Evolutionary conservation across 1,284 basidiomycete species (phyloP), one percentile per base, ranked within the genome.

Genomic region (Rhodofomes roseus): DNA sequence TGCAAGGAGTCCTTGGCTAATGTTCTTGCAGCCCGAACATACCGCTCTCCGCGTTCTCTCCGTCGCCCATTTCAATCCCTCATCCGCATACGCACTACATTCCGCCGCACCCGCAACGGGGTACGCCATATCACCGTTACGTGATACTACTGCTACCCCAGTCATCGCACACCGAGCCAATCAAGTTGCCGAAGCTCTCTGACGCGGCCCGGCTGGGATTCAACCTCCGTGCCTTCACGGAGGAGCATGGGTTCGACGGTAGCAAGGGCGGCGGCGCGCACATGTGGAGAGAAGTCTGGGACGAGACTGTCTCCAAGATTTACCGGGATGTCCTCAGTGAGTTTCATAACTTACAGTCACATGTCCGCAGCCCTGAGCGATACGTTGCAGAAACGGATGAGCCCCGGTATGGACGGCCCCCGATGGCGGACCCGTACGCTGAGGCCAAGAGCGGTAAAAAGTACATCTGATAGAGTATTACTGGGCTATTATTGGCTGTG

Each of bases 81-180:
- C 79, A 75, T 57, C 72, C 78, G 0, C 86, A 89, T 64, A 86
- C 90, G 1, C 73, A 78, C 12, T 96, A 95, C 68, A 76, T 95
- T 59, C 91, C 94, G 2, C 95, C 95, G 4, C 93, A 96, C 68
- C 95, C 95, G 4, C 89, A 93, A 69, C 81, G 81, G 36, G 93
- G 93, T 50, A 89, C 92, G 5, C 85, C 85, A 0, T 94, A 93
- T 74, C 94, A 96, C 75, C 89, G 95, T 58, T 96, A 95, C 73
- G 85, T 86, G 1, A 67, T 88, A 27, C 75, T 96, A 22, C 77
- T 96, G 29, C 80, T 95, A 54, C 87, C 86, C n/a, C 93, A 96
- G 66, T 64, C 70, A 31, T 71, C 77, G 0, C 66, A 73, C 0
- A 67, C 72, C 6, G 63, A 71, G 53, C 73, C 74, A 18, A 71